A percentile compares a stretch with the other conserved stretches of the same genome.
Evolutionary conservation across 441 rosid species (phyloP).

Genomic region (Lepidium campestre): DNA sequence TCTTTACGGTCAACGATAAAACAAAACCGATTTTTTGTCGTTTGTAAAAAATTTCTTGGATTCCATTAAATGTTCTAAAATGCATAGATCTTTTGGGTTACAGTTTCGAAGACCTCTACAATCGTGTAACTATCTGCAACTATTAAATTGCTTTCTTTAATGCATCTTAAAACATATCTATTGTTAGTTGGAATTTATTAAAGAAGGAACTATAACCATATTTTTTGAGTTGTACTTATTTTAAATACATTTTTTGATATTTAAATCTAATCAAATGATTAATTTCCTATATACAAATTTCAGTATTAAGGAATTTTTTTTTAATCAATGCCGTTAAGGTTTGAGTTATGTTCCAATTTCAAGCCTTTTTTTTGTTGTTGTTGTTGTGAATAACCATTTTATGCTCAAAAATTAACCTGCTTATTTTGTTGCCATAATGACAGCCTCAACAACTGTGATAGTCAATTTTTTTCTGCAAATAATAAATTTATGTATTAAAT

Average conservation of each 20-base stretch:
- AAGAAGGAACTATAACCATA: neutral
- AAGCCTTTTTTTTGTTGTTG: too few species aligned
- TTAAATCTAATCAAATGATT: neutral
- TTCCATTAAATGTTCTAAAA: constrained; percentile 25
- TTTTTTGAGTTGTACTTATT: neutral
- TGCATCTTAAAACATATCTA: constrained; percentile 20
- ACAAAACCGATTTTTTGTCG: constrained; percentile 6
- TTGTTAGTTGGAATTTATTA: constrained; percentile 23
- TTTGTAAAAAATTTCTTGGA: constrained; percentile 11
- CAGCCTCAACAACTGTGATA: constrained; percentile 10
- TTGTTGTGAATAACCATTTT: neutral
- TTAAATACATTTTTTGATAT: neutral
- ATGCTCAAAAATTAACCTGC: neutral
- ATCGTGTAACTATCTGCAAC: constrained; percentile 28
- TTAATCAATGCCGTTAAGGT: neutral
- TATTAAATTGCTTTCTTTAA: constrained; percentile 27
- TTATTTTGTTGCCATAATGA: constrained; percentile 6
- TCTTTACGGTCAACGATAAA: neutral
- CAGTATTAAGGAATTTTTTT: neutral
- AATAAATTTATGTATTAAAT: constrained; percentile 10
- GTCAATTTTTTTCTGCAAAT: constrained; percentile 23
- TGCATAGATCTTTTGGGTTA: constrained; percentile 28
- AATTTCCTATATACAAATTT: neutral
- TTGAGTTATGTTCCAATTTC: neutral
- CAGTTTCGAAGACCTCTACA: constrained; percentile 31